Percentiles rank a stretch among this genome's conserved stretches.
Evolutionary conservation across 176 grass and related monocot species (phyloP).

Genomic region (Poa pratensis): DNA sequence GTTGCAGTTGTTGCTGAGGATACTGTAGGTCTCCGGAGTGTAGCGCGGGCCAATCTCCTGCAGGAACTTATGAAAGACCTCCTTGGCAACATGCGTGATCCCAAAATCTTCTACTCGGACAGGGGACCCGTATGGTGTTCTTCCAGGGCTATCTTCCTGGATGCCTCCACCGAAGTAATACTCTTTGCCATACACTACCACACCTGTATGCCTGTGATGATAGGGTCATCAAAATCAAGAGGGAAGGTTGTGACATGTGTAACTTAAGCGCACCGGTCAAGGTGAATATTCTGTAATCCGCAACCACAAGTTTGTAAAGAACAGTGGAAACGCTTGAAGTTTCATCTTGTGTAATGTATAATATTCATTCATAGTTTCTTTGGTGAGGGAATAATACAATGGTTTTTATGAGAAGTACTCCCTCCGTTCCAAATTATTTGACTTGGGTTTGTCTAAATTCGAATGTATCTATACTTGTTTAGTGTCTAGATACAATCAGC

Average conservation of each 20-base stretch:
- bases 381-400: background rate
- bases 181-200: constrained; percentile 78
- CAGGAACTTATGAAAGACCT: constrained; percentile 73
- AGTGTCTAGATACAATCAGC: too few species aligned
- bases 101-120: constrained; percentile 59
- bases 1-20: constrained; percentile 88
- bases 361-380: background rate
- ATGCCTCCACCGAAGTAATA: constrained; percentile 89
- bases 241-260: background rate
- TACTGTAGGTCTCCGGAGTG: constrained; percentile 61
- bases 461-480: too few species aligned
- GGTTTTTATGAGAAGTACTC: background rate
- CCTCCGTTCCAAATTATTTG: too few species aligned
- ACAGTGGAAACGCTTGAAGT: background rate
- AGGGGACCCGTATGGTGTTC: constrained; percentile 71
- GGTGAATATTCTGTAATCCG: background rate
- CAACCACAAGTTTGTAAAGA: background rate
- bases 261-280: background rate
- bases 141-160: constrained; percentile 60
- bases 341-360: background rate
- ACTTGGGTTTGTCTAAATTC: too few species aligned
- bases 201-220: constrained; percentile 74
- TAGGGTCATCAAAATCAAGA: background rate
- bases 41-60: constrained; percentile 70
- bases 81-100: constrained; percentile 59